These are phyloP conservation scores for Aureobasidium musti DNA, from an alignment of 2,329 filamentous ascomycete species.

Conservation along the genomic window DNA sequence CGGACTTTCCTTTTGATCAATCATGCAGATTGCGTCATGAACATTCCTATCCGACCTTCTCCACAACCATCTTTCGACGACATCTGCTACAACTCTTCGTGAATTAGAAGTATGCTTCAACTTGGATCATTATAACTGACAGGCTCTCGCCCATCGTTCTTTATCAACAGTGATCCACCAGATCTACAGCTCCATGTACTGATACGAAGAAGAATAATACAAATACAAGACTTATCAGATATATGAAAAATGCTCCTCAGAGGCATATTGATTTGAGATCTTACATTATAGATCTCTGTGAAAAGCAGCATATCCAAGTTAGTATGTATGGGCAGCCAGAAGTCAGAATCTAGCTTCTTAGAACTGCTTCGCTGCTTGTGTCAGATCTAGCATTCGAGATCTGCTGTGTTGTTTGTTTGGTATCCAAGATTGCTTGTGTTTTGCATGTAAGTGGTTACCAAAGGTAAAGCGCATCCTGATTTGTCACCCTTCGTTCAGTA, in stretches of 20 bases:
- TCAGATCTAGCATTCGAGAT: background rate
- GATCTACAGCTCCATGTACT: background rate
- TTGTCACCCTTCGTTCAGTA: background rate
- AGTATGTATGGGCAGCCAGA: background rate
- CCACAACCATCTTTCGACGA: conserved; percentile 5
- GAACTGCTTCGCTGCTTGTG: background rate
- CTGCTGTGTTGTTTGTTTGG: background rate
- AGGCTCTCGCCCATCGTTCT: no score
- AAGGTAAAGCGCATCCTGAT: background rate
- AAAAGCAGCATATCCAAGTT: background rate
- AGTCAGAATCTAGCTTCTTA: background rate
- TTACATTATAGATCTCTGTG: background rate
- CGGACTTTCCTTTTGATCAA: background rate
- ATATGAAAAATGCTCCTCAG: background rate
- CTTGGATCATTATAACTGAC: no score
- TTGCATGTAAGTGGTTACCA: background rate
- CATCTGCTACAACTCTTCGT: background rate
- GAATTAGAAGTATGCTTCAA: no score
- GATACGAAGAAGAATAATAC: background rate
- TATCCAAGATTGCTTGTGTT: background rate
- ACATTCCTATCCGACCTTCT: conserved; percentile 11
- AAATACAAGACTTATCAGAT: background rate
- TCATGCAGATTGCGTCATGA: conserved; percentile 13
- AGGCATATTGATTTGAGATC: background rate
- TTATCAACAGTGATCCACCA: background rate